phyloP scores from a whole-genome alignment of 352 stramenopile genomes.

The Globisporangium cederbergense region DNA sequence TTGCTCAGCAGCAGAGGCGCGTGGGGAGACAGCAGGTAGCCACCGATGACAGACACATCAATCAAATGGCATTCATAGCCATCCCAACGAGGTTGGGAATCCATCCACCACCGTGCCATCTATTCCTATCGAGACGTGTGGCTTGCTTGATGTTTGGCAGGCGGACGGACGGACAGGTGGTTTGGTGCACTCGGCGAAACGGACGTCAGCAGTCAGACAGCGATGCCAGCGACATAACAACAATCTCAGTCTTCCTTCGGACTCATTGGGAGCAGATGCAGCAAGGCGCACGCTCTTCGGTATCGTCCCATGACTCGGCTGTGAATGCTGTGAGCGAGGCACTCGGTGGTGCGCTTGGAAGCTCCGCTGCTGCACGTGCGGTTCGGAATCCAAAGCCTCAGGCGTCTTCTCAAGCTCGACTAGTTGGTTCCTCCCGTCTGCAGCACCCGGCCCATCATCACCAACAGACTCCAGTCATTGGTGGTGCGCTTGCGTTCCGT shows the following conservation, averaged over 20 bases:
- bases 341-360: constrained; percentile 20
- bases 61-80: no score
- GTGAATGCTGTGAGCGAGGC: constrained; percentile 41
- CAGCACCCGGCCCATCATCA: background rate
- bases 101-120: no score
- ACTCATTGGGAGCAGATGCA: constrained; percentile 1
- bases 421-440: background rate
- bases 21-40: no score
- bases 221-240: no score
- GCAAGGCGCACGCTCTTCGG: background rate
- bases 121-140: background rate
- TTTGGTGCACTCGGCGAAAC: background rate
- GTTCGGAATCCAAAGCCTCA: constrained; percentile 6
- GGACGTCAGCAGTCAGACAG: background rate
- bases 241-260: background rate
- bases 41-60: no score
- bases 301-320: constrained; percentile 13
- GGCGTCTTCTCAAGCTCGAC: background rate
- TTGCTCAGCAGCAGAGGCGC: no score
- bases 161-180: background rate
- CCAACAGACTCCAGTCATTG: background rate
- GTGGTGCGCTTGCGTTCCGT: background rate
- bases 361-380: background rate
- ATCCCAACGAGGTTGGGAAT: no score
- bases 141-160: no score